Evolutionary conservation across 441 rosid genomes (phyloP), one percentile per base, ranked within the genome.

Genomic region (Metrosideros polymorpha): DNA sequence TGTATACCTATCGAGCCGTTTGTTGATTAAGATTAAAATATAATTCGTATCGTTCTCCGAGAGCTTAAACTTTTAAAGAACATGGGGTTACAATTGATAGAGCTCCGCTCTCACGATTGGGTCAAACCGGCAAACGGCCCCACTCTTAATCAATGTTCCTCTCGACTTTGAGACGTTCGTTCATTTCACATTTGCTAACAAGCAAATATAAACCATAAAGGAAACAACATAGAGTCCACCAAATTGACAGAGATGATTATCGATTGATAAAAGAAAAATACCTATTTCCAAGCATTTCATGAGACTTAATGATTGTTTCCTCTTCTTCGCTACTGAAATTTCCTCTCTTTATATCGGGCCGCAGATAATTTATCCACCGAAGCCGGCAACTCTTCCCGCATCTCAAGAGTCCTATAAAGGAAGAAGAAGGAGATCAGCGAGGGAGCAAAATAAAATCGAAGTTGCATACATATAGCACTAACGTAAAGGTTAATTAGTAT

Each of bases 301-400:
- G 98, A 51, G 94, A 88, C 76, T 87, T 90, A 39, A 97, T 93
- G 89, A 95, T 94, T n/a, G 95, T 87, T 47, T 97, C 98, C 39
- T 97, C 98, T 83, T 97, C 99, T 89, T 95, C 98, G 42, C 17
- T 17, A 12, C 88, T 94, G 93, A 93, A 96, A 87, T 95, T 93
- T 53, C 99, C 98, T 88, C 98, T 90, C 90, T 94, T 97, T 32
- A 97, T 94, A 87, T 93, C 96, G 10, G 97, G 98, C 47, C 88
- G 88, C 50, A 97, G 88, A 85, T 97, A 97, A 88, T 95, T 97
- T 86, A 94, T 93, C 99, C 99, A 97, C 55, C 99, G 88, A 4
- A 97, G 95, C 89, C 99, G 92, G 92, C 98, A 97, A 86, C 99
- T 95, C 90, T 97, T 95, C 84, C 99, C 98, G 82, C 98, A 97